Percentiles rank a stretch among this genome's conserved stretches.
Evolutionary conservation across 495 filamentous ascomycete species (phyloP).

Genomic region (Penicillium steckii): DNA sequence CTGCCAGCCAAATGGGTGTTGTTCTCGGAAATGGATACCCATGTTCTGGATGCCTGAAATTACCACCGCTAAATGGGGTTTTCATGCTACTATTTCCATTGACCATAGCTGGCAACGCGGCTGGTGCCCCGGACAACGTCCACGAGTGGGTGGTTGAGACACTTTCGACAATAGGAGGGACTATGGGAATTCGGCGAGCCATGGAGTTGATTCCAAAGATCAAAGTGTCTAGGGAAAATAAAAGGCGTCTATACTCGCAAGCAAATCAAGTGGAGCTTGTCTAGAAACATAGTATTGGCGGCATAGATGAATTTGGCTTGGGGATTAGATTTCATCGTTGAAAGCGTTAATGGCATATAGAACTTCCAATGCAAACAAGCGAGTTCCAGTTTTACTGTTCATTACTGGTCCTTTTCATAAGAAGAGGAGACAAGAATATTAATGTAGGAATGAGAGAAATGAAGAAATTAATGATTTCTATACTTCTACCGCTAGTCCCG

Average conservation of each 20-base stretch:
- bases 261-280: not conserved
- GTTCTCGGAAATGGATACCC: not conserved
- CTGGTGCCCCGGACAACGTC: constrained; percentile 25
- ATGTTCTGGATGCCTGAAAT: not conserved
- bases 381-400: no score
- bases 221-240: constrained; percentile 5
- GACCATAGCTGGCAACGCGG: constrained; percentile 26
- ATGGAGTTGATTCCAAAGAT: constrained; percentile 19
- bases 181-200: constrained; percentile 28
- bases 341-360: no score
- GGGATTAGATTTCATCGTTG: no score
- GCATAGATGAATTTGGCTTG: not conserved
- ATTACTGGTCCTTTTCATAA: no score
- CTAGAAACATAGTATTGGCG: not conserved
- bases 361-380: no score
- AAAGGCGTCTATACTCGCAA: not conserved
- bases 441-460: no score
- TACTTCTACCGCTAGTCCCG: constrained; percentile 16
- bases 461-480: not conserved
- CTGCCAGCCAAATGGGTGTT: constrained; percentile 17
- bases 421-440: no score
- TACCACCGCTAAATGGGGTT: constrained; percentile 25
- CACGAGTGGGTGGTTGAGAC: constrained; percentile 28
- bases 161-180: constrained; percentile 28
- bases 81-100: constrained; percentile 34